Percentiles rank a stretch among this genome's conserved stretches.
phyloP scores from a whole-genome alignment of 352 stramenopile species.

The Peronosclerospora sorghi region DNA sequence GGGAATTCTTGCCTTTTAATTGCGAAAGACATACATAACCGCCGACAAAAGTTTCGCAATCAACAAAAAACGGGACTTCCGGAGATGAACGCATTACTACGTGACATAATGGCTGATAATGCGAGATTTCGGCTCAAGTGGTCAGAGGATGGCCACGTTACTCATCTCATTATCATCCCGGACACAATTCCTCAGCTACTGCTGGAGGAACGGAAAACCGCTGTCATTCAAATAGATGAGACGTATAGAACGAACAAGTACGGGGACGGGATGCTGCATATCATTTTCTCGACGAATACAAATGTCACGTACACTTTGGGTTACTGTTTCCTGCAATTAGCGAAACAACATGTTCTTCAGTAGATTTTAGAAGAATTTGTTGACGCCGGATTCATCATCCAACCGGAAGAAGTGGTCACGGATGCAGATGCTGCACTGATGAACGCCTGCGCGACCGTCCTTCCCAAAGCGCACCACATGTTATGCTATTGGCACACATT shows the following conservation, averaged over 20 bases:
- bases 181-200: neutral
- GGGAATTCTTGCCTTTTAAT: neutral
- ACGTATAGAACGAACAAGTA: neutral
- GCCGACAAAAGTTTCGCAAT: neutral
- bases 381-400: neutral
- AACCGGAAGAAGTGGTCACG: neutral
- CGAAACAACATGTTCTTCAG: neutral
- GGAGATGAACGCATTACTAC: neutral
- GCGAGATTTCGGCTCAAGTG: neutral
- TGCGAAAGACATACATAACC: neutral
- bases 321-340: neutral
- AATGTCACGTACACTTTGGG: neutral
- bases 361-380: neutral
- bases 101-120: neutral
- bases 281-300: neutral
- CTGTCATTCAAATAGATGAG: neutral
- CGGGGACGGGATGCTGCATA: neutral
- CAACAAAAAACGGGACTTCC: neutral
- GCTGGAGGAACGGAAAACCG: neutral
- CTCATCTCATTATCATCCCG: neutral
- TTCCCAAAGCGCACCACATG: neutral
- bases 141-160: neutral
- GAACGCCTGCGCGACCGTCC: neutral
- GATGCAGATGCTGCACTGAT: neutral
- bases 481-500: neutral